Conservation (phyloP, 2,329 filamentous ascomycete genomes). For the Aspergillus pseudoviridinutans region DNA sequence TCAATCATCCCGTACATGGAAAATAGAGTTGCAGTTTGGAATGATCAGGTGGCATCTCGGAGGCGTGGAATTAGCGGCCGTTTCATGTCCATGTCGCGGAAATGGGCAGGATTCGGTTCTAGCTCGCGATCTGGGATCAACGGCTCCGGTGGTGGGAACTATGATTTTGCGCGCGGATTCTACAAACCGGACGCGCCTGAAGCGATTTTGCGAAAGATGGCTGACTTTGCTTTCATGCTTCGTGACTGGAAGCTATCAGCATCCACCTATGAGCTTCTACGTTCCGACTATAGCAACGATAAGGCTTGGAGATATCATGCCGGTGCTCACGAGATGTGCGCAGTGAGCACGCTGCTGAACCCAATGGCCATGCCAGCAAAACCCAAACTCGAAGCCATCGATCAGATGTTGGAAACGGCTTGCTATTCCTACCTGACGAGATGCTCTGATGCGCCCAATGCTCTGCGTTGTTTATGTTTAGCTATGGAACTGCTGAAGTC, state of each 20-base stretch:
- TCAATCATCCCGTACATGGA: conserved; percentile 97
- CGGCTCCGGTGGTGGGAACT: conserved; percentile 57
- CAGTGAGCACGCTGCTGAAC: conserved; percentile 74
- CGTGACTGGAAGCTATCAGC: conserved; percentile 92
- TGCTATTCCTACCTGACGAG: conserved; percentile 89
- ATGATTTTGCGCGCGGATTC: conserved; percentile 72
- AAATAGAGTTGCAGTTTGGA: conserved; percentile 84
- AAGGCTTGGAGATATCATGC: conserved; percentile 97
- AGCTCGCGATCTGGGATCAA: conserved; percentile 56
- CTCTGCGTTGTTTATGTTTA: conserved; percentile 71
- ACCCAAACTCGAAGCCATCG: conserved; percentile 72
- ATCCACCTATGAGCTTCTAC: conserved; percentile 85
- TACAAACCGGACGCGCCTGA: conserved; percentile 82
- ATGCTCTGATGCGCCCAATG: conserved; percentile 73
- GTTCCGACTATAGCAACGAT: conserved; percentile 85
- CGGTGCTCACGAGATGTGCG: conserved; percentile 91
- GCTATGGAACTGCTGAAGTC: conserved; percentile 78
- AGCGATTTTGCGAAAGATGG: conserved; percentile 86
- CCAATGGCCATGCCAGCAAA: conserved; percentile 70
- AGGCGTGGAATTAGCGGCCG: conserved; percentile 83
- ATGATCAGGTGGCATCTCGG: conserved; percentile 91
- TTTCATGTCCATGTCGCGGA: conserved; percentile 91
- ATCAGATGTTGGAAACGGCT: conserved; percentile 83
- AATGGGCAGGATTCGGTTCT: conserved; percentile 78
- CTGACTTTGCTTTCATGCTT: conserved; percentile 95